Percentiles rank a stretch among this genome's conserved stretches.
Evolutionary conservation across 805 yeast genomes (phyloP).

Genomic region (Wickerhamiella bombiphila): DNA sequence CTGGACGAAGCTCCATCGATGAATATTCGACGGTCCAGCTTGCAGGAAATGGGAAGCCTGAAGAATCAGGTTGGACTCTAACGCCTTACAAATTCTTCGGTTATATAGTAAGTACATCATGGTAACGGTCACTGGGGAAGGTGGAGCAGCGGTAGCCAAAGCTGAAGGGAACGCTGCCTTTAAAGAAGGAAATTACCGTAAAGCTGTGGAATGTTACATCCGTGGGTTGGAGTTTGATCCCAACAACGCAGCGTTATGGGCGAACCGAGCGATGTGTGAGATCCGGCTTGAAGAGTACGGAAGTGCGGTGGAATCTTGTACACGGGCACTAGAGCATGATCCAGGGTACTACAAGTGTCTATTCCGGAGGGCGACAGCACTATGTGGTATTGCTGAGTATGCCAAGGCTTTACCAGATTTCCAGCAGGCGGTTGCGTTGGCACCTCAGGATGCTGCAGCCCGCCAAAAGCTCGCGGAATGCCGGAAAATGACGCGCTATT

Average conservation of each 20-base stretch:
- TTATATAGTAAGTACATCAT: too few species aligned
- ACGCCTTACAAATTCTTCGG: too few species aligned
- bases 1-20: background rate
- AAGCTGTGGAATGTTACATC: slow-evolving; percentile 55
- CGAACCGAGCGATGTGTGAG: slow-evolving; percentile 82
- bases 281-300: slow-evolving; percentile 80
- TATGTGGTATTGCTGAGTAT: slow-evolving; percentile 61
- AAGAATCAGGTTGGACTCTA: too few species aligned
- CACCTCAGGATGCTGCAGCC: slow-evolving; percentile 61
- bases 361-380: slow-evolving; percentile 75
- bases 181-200: slow-evolving; percentile 41
- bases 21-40: too few species aligned
- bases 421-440: slow-evolving; percentile 40
- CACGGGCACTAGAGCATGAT: slow-evolving; percentile 53
- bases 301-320: slow-evolving; percentile 65
- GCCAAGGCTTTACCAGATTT: slow-evolving; percentile 61
- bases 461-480: slow-evolving; percentile 47
- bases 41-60: too few species aligned
- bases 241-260: slow-evolving; percentile 55
- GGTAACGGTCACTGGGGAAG: too few species aligned
- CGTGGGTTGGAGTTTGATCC: slow-evolving; percentile 43
- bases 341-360: slow-evolving; percentile 60
- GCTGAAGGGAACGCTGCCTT: slow-evolving; percentile 55
- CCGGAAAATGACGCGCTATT: slow-evolving; percentile 47
- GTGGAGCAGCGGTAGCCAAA: slow-evolving; percentile 34